phyloP scores from a whole-genome alignment of 2,329 filamentous ascomycete genomes.

The Diaporthe sp. region DNA sequence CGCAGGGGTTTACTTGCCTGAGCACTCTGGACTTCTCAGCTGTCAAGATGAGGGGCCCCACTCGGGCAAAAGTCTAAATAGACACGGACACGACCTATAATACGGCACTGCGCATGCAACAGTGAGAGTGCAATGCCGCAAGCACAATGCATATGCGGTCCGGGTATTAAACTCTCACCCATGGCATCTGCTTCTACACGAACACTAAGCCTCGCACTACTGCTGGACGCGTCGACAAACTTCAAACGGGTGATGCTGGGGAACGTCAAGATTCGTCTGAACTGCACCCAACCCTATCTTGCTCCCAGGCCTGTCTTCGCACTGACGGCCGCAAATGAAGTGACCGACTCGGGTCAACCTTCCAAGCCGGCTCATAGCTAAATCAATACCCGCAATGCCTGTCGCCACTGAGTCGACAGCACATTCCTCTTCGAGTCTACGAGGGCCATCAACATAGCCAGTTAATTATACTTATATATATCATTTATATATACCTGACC shows the following conservation, averaged over 20 bases:
- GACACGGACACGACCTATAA: too few species aligned
- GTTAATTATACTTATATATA: slow-evolving; percentile 29
- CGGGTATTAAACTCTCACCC: neutral
- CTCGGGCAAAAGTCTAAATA: slow-evolving; percentile 19
- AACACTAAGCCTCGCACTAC: neutral
- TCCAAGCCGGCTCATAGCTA: neutral
- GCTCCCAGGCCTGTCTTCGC: neutral
- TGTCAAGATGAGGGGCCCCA: slow-evolving; percentile 26
- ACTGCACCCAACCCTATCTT: neutral
- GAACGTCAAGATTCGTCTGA: neutral
- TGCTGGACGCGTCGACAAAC: neutral
- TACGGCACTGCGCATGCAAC: neutral
- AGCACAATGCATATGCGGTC: neutral
- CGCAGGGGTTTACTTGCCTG: neutral
- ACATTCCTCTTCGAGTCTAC: neutral
- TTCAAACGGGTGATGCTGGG: neutral
- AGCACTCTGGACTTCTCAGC: neutral
- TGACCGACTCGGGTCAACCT: slow-evolving; percentile 13
- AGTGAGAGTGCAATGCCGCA: neutral
- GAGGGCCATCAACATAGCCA: neutral
- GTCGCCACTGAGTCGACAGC: neutral
- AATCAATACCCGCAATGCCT: neutral
- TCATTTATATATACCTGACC: slow-evolving; percentile 24
- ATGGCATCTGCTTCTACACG: neutral
- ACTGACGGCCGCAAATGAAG: neutral